A percentile compares a stretch with the other conserved stretches of the same genome.
Conservation (phyloP, 805 yeast genomes). For the Wickerhamiella sergipiensis region DNA sequence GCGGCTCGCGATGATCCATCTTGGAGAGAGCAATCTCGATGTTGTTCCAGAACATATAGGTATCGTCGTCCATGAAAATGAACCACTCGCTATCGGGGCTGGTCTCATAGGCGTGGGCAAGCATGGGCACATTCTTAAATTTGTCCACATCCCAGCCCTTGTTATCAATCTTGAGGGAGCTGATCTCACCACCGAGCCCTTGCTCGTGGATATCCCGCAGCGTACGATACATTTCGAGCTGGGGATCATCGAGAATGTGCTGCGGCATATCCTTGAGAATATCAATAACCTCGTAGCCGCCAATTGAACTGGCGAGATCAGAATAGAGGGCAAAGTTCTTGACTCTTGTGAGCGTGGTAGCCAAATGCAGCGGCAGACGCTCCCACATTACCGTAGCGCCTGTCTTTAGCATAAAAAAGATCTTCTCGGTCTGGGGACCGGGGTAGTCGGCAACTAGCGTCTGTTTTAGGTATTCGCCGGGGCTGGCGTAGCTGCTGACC, state of each 20-base stretch:
- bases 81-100: constrained; percentile 24
- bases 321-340: constrained; percentile 25
- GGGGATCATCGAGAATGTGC: constrained; percentile 8
- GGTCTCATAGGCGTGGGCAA: constrained; percentile 23
- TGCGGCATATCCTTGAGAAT: constrained; percentile 18
- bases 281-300: constrained; percentile 24
- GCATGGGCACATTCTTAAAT: constrained; percentile 28
- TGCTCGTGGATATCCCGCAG: constrained; percentile 16
- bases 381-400: constrained; percentile 25
- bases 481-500: neutral
- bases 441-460: constrained; percentile 1
- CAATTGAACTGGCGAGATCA: constrained; percentile 23
- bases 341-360: constrained; percentile 23
- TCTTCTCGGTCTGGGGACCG: constrained; percentile 4
- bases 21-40: constrained; percentile 16
- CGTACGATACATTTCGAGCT: constrained; percentile 19
- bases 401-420: constrained; percentile 26
- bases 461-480: neutral
- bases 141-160: constrained; percentile 26
- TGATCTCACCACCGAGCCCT: constrained; percentile 16
- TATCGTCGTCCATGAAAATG: constrained; percentile 25
- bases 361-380: constrained; percentile 25
- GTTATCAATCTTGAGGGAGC: constrained; percentile 6
- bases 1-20: constrained; percentile 18
- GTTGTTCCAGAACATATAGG: constrained; percentile 21